phyloP scores from a whole-genome alignment of 1,284 basidiomycete genomes.

The Omphalotus olearius region DNA sequence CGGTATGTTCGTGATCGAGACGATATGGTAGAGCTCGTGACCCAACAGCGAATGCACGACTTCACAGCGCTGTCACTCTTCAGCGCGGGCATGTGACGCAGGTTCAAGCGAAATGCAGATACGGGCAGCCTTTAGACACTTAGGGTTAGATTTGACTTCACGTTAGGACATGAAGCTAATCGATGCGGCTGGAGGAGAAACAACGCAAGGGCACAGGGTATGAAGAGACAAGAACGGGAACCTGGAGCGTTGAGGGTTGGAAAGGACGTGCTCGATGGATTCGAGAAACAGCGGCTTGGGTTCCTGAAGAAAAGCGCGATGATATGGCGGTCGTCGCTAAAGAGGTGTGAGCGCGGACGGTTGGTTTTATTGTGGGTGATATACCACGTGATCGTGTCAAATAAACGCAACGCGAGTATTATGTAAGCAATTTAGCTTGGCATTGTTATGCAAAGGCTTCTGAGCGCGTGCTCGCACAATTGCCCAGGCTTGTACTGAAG shows the following conservation, averaged over 20 bases:
- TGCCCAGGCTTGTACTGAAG: too few relatives aligned
- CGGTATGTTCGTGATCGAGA: slow-evolving; percentile 1
- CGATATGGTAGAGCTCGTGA: slow-evolving; percentile 1
- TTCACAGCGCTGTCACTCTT: slow-evolving; percentile 5
- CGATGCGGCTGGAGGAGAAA: slow-evolving; percentile 18
- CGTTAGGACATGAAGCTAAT: slow-evolving; percentile 11
- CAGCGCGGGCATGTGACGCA: neutral
- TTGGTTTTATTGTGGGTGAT: too few relatives aligned
- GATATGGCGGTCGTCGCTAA: slow-evolving; percentile 1
- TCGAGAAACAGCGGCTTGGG: slow-evolving; percentile 4
- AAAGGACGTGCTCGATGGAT: slow-evolving; percentile 6
- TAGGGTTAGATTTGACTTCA: slow-evolving; percentile 20
- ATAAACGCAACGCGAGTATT: too few relatives aligned
- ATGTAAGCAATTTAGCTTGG: too few relatives aligned
- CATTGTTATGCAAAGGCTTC: too few relatives aligned
- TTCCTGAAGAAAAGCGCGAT: slow-evolving; percentile 3
- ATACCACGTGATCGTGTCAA: too few relatives aligned
- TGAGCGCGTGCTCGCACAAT: neutral
- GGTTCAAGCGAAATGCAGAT: slow-evolving; percentile 2
- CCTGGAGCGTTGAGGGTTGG: slow-evolving; percentile 15
- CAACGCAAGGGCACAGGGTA: slow-evolving; percentile 6
- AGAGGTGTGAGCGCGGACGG: neutral
- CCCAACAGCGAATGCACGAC: slow-evolving; percentile 3
- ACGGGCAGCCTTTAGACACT: slow-evolving; percentile 12
- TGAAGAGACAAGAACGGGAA: slow-evolving; percentile 10